Conservation (phyloP, 2,329 filamentous ascomycete species). For the Chrysoporthe deuterocubensis region DNA sequence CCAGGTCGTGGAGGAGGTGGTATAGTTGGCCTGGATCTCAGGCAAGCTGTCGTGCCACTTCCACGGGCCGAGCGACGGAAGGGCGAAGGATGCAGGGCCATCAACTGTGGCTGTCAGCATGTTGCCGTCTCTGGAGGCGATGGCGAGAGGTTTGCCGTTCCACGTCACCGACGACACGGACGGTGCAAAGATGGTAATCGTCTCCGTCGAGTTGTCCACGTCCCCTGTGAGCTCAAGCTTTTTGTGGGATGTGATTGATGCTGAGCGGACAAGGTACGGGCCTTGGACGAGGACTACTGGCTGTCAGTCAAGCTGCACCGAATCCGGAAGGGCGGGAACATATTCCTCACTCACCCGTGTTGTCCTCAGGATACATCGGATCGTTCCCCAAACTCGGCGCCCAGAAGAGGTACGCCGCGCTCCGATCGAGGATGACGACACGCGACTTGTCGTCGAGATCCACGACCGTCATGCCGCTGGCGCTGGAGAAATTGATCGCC, state of each 20-base stretch:
- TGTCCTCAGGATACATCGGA: constrained; percentile 47
- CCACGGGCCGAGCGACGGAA: constrained; percentile 51
- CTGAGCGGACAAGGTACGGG: constrained; percentile 55
- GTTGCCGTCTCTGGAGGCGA: constrained; percentile 35
- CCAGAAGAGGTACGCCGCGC: constrained; percentile 61
- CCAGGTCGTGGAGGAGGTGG: constrained; percentile 49
- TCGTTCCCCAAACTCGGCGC: constrained; percentile 54
- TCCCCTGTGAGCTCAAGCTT: constrained; percentile 51
- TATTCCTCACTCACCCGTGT: constrained; percentile 44
- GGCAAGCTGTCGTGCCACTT: constrained; percentile 53
- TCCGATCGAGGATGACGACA: constrained; percentile 57
- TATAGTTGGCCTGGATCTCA: constrained; percentile 49
- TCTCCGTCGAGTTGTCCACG: constrained; percentile 42
- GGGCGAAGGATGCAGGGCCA: constrained; percentile 36
- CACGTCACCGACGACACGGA: constrained; percentile 51
- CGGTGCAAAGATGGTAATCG: constrained; percentile 53
- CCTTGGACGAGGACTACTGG: constrained; percentile 53
- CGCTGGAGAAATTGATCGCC: constrained; percentile 53
- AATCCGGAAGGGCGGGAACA: not conserved
- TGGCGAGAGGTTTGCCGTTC: constrained; percentile 50
- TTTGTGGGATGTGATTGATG: constrained; percentile 37
- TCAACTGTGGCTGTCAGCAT: constrained; percentile 36
- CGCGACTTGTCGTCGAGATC: constrained; percentile 51
- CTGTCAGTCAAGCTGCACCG: not conserved
- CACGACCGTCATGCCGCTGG: constrained; percentile 51